A percentile compares a stretch with the other conserved stretches of the same genome.
Evolutionary conservation across 139 green algal species (phyloP).

Genomic region (Pleodorina starrii): DNA sequence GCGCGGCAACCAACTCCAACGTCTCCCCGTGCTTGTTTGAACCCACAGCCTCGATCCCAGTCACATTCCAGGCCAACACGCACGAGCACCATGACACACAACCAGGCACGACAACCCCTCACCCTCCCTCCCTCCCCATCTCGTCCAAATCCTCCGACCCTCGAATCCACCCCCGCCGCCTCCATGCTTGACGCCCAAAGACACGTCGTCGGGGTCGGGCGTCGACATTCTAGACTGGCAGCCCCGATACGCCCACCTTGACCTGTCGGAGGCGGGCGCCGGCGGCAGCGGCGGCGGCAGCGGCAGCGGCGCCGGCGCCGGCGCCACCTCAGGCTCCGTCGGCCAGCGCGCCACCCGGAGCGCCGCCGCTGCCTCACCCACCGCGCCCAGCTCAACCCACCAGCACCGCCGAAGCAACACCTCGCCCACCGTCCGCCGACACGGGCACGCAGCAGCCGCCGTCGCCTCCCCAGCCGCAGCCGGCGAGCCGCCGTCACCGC

Average conservation of each 20-base stretch:
- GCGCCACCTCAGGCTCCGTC: background rate
- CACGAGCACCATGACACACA: no score
- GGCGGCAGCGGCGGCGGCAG: background rate
- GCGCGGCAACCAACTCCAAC: no score
- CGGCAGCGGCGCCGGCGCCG: background rate
- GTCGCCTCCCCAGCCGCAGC: background rate
- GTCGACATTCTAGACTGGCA: conserved; percentile 36
- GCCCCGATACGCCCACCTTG: background rate
- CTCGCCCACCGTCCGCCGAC: background rate
- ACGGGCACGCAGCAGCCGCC: background rate
- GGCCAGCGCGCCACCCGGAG: background rate
- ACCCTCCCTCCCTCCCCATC: no score
- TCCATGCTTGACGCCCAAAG: no score
- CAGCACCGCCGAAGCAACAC: background rate
- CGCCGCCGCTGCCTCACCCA: background rate
- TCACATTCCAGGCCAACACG: no score
- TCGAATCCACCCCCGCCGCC: no score
- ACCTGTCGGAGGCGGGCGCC: background rate
- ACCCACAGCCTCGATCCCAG: no score
- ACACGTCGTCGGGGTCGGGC: no score
- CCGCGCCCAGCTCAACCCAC: background rate
- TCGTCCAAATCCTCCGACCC: no score
- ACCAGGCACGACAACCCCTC: no score
- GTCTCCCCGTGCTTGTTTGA: no score
- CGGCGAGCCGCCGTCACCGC: background rate